Conservation (phyloP, 129 eudicot species). For the Smallanthus sonchifolius region DNA sequence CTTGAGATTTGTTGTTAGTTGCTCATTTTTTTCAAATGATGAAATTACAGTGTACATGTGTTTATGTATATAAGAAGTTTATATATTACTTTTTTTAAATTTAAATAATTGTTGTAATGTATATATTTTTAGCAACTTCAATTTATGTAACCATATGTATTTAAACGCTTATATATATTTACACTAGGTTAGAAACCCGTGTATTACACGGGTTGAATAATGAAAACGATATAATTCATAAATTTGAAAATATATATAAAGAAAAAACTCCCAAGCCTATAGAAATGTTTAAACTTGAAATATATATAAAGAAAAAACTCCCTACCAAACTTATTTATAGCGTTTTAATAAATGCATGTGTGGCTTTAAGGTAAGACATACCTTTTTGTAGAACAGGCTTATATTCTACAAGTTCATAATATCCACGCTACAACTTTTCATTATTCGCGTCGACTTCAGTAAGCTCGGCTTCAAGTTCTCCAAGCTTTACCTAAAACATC, state of each 20-base stretch:
- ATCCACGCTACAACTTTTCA: constrained; percentile 80
- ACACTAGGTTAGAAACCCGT: too few species aligned
- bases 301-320: too few species aligned
- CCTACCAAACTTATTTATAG: neutral
- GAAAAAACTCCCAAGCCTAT: constrained; percentile 88
- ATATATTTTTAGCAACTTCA: neutral
- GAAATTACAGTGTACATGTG: neutral
- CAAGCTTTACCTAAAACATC: constrained; percentile 67
- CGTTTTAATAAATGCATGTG: neutral
- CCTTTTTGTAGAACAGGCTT: constrained; percentile 86
- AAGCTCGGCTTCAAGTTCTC: constrained; percentile 96
- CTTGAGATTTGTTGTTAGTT: neutral
- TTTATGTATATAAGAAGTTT: constrained; percentile 10
- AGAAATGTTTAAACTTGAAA: too few species aligned
- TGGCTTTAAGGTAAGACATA: constrained; percentile 19
- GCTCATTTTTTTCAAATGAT: neutral
- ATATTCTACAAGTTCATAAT: constrained; percentile 87
- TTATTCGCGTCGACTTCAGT: constrained; percentile 75
- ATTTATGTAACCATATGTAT: neutral
- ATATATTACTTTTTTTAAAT: neutral
- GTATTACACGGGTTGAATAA: too few species aligned
- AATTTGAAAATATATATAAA: too few species aligned
- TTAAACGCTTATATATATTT: neutral
- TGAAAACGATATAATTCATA: too few species aligned
- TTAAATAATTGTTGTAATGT: neutral